Evolutionary conservation across 1,284 basidiomycete species (phyloP).

Genomic region (Leccinum insolens): DNA sequence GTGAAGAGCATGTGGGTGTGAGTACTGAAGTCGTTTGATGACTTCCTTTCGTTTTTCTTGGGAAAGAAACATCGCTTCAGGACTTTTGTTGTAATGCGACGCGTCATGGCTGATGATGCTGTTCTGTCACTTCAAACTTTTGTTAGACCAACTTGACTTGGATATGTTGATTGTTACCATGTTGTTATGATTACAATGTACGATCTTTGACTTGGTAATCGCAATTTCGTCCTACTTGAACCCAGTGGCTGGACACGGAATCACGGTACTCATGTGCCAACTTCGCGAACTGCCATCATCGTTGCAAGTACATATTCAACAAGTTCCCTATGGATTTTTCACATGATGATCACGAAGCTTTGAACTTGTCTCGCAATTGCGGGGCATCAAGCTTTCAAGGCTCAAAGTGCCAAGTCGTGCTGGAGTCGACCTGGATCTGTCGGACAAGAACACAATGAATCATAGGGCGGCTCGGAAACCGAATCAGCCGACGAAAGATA

Average conservation of each 20-base stretch:
- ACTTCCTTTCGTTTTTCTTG: constrained; percentile 17
- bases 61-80: background rate
- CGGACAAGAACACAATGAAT: background rate
- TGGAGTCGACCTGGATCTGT: background rate
- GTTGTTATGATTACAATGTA: background rate
- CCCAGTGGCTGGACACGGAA: background rate
- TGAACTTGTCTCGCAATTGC: background rate
- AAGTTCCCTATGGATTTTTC: background rate
- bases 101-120: background rate
- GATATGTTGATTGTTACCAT: background rate
- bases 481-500: background rate
- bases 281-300: background rate
- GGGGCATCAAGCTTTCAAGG: background rate
- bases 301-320: too few species aligned
- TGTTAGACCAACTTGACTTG: background rate
- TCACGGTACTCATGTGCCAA: background rate
- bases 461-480: background rate
- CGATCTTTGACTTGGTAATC: background rate
- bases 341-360: background rate
- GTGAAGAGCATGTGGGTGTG: background rate
- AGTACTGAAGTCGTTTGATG: constrained; percentile 29
- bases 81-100: background rate
- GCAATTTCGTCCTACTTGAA: background rate
- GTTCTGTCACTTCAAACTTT: background rate
- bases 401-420: background rate